A percentile compares a stretch with the other conserved stretches of the same genome.
phyloP scores from a whole-genome alignment of 495 filamentous ascomycete species.

The Trichoderma gamsii region DNA sequence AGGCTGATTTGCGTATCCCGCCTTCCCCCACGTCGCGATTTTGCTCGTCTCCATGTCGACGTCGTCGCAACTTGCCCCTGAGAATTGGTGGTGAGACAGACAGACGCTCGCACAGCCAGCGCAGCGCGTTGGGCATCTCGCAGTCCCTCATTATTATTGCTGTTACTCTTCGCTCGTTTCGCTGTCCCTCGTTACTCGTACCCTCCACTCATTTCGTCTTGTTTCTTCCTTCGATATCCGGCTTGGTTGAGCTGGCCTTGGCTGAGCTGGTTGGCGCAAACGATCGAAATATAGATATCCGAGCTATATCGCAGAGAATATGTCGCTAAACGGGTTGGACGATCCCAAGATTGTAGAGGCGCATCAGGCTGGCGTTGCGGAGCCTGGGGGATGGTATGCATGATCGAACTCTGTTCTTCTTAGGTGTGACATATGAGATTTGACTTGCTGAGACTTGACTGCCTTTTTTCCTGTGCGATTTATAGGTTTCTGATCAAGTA shows the following conservation, averaged over 20 bases:
- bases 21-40: slow-evolving; percentile 5
- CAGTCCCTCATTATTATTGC: no score
- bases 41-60: slow-evolving; percentile 1
- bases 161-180: neutral
- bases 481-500: slow-evolving; percentile 93
- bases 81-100: neutral
- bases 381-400: slow-evolving; percentile 92
- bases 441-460: slow-evolving; percentile 10
- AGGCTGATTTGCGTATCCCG: neutral
- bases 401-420: neutral
- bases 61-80: slow-evolving; percentile 8
- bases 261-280: slow-evolving; percentile 3
- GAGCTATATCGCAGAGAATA: slow-evolving; percentile 31
- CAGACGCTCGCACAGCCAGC: neutral
- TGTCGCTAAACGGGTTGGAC: slow-evolving; percentile 98
- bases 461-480: neutral
- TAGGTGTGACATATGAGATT: neutral
- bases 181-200: neutral
- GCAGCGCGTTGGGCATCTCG: neutral
- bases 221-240: neutral
- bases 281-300: slow-evolving; percentile 16
- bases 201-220: neutral
- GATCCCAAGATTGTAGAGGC: slow-evolving; percentile 72
- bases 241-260: slow-evolving; percentile 1
- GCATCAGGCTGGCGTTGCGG: slow-evolving; percentile 69